phyloP scores from a whole-genome alignment of 2,329 filamentous ascomycete species.

The Salinomyces thailandicus region DNA sequence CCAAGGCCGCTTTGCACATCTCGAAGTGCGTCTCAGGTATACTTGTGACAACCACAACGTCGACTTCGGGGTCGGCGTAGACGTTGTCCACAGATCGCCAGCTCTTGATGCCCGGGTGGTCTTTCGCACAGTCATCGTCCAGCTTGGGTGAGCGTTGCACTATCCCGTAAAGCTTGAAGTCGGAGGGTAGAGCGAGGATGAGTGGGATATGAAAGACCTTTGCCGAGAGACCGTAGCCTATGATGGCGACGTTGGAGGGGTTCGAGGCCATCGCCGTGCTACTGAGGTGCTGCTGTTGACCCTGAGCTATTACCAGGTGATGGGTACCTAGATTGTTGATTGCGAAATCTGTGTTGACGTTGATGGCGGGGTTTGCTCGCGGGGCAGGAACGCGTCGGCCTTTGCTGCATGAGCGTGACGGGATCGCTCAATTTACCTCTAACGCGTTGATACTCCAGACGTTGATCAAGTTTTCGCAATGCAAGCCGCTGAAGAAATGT shows the following conservation, averaged over 20 bases:
- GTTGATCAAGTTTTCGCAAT: too few species aligned
- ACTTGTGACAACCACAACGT: constrained; percentile 62
- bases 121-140: constrained; percentile 55
- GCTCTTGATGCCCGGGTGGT: constrained; percentile 55
- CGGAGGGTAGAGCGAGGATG: constrained; percentile 48
- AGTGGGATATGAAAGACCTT: constrained; percentile 81
- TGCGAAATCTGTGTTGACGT: too few species aligned
- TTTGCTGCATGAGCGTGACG: too few species aligned
- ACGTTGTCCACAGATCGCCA: constrained; percentile 53
- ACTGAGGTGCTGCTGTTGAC: too few species aligned
- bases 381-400: too few species aligned
- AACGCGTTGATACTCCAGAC: too few species aligned
- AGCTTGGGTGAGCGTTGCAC: constrained; percentile 61
- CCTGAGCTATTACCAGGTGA: too few species aligned
- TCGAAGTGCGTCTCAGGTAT: constrained; percentile 61
- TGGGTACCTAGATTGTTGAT: too few species aligned
- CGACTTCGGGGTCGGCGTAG: constrained; percentile 53
- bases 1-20: constrained; percentile 53
- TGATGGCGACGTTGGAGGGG: constrained; percentile 46
- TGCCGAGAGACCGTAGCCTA: constrained; percentile 55
- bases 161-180: constrained; percentile 60
- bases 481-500: too few species aligned
- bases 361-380: too few species aligned
- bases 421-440: too few species aligned
- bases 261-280: constrained; percentile 18